Evolutionary conservation across 371 early-diverging fungal species (phyloP).

Genomic region (Circinella umbellata): DNA sequence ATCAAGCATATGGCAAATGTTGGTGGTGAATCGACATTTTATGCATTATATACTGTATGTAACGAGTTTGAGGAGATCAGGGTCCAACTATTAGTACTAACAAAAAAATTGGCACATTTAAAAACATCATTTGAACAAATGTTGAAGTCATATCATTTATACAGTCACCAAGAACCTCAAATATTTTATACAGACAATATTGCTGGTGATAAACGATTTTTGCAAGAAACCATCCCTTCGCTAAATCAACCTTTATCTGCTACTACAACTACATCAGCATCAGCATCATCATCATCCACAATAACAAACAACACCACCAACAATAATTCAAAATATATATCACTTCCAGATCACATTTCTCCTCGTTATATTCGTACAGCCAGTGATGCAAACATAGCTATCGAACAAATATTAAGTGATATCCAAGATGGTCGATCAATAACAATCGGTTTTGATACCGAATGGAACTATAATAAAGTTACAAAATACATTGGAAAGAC

Average conservation of each 20-base stretch:
- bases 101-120: neutral
- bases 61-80: conserved; percentile 1
- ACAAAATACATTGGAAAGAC: too few species aligned
- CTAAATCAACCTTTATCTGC: neutral
- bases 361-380: too few species aligned
- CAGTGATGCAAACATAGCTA: too few species aligned
- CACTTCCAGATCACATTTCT: too few species aligned
- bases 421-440: too few species aligned
- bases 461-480: too few species aligned
- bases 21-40: neutral
- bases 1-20: conserved; percentile 3
- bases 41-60: neutral
- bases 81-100: neutral
- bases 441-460: too few species aligned
- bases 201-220: neutral
- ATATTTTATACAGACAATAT: conserved; percentile 3
- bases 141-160: neutral
- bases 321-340: too few species aligned
- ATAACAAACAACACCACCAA: neutral
- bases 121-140: neutral
- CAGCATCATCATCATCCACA: neutral
- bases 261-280: neutral
- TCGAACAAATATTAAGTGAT: too few species aligned
- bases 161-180: neutral
- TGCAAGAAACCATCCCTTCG: neutral